These are phyloP conservation scores for Trichoderma polysporum DNA, from an alignment of 2,329 filamentous ascomycete species.

Conservation along the genomic window DNA sequence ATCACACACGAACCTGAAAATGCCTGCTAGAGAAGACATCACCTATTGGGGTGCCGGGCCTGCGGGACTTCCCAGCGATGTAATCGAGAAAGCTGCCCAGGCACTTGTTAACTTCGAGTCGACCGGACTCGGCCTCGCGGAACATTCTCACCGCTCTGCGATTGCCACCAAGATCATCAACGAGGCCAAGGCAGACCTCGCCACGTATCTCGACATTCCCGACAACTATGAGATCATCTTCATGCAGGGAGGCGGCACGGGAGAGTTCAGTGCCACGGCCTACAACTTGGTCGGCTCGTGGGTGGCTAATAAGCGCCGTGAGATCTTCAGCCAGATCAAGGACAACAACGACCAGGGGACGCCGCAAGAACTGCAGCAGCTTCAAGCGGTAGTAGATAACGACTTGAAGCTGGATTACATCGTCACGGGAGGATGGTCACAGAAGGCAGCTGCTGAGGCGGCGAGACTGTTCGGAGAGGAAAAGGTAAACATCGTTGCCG, in stretches of 20 bases:
- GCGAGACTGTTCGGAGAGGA: constrained; percentile 45
- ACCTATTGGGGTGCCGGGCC: constrained; percentile 90
- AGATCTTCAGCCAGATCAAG: background rate
- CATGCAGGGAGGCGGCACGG: constrained; percentile 82
- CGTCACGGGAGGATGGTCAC: constrained; percentile 76
- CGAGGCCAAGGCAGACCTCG: constrained; percentile 72
- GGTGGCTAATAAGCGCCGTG: background rate
- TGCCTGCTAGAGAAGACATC: constrained; percentile 73
- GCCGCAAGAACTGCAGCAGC: constrained; percentile 38
- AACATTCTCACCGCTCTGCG: constrained; percentile 84
- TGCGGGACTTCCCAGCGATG: constrained; percentile 76
- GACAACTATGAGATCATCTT: constrained; percentile 85
- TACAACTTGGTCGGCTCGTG: constrained; percentile 3
- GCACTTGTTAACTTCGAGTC: constrained; percentile 79
- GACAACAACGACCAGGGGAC: background rate
- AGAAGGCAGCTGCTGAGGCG: constrained; percentile 86
- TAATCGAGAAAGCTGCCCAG: constrained; percentile 73
- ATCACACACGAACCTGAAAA: constrained; percentile 34
- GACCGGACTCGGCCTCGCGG: constrained; percentile 79
- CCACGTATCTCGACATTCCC: constrained; percentile 75
- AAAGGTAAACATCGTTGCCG: constrained; percentile 71
- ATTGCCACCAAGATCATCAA: constrained; percentile 77
- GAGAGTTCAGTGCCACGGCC: constrained; percentile 61
- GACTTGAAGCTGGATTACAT: constrained; percentile 80
- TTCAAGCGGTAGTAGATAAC: constrained; percentile 63